phyloP scores from a whole-genome alignment of 495 filamentous ascomycete species.

The Neurospora sp. region DNA sequence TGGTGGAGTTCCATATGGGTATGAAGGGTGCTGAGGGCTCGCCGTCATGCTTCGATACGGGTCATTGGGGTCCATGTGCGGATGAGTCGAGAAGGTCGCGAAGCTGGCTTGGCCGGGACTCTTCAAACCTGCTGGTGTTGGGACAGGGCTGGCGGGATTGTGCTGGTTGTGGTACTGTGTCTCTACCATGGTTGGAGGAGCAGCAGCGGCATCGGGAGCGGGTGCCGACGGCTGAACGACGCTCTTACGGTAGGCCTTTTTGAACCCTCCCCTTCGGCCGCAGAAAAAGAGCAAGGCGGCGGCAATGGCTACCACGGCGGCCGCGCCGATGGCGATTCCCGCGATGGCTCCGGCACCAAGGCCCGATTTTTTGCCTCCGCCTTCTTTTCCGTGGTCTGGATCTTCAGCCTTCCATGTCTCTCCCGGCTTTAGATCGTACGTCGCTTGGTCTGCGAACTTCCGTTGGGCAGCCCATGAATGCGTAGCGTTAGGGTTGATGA shows the following conservation, averaged over 20 bases:
- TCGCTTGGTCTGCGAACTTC: conserved; percentile 14
- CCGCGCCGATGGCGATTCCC: conserved; percentile 37
- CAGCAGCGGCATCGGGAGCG: not conserved
- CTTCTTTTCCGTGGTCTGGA: no score
- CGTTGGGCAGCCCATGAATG: conserved; percentile 22
- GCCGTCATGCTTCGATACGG: conserved; percentile 3
- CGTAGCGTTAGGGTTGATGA: conserved; percentile 34
- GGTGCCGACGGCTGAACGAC: not conserved
- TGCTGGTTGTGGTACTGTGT: conserved; percentile 6
- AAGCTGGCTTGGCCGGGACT: conserved; percentile 18
- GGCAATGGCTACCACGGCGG: conserved; percentile 26
- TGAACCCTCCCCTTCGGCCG: conserved; percentile 28
- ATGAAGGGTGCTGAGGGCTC: conserved; percentile 4
- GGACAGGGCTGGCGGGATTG: not conserved
- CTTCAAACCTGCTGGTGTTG: conserved; percentile 5
- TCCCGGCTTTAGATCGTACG: conserved; percentile 28
- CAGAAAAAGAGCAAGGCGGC: conserved; percentile 32
- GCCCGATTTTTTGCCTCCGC: not conserved
- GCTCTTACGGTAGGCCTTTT: conserved; percentile 21
- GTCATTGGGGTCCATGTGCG: conserved; percentile 1
- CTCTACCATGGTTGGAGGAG: conserved; percentile 13
- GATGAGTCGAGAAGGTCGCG: conserved; percentile 6
- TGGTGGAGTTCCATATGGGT: conserved; percentile 5
- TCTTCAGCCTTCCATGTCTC: conserved; percentile 11
- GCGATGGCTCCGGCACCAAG: conserved; percentile 33